Percentiles rank a stretch among this genome's conserved stretches.
These are phyloP conservation scores for Bathelium albidoporum DNA, from an alignment of 495 filamentous ascomycete species.

Conservation along the genomic window DNA sequence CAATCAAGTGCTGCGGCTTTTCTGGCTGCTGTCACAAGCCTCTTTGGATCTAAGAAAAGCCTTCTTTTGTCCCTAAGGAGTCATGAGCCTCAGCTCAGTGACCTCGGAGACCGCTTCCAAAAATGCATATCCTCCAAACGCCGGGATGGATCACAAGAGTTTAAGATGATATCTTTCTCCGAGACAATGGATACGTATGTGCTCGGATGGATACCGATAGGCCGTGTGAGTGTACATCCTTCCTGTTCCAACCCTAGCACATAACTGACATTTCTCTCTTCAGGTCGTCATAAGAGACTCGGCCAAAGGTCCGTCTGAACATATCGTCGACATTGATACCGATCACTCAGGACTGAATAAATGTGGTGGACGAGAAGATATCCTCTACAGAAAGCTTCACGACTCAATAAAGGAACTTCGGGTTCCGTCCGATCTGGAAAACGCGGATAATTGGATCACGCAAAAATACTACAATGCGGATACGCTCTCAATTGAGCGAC, in stretches of 20 bases:
- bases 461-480: constrained; percentile 17
- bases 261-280: too few species aligned
- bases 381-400: not conserved
- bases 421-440: constrained; percentile 3
- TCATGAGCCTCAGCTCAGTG: not conserved
- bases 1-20: not conserved
- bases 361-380: constrained; percentile 2
- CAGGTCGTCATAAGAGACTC: not conserved
- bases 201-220: not conserved
- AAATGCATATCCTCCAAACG: not conserved
- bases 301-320: not conserved
- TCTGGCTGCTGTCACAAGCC: not conserved
- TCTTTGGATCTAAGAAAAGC: not conserved
- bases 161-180: not conserved
- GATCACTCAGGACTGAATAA: constrained; percentile 6
- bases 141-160: not conserved
- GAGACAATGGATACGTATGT: not conserved
- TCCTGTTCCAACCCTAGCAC: not conserved
- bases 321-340: not conserved
- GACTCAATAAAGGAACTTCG: not conserved
- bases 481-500: constrained; percentile 28
- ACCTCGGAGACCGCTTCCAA: not conserved
- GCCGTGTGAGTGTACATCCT: not conserved
- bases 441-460: constrained; percentile 23
- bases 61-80: not conserved